Evolutionary conservation across 192 early-diverging fungal genomes (phyloP).

Genomic region (Dimargaris verticillata): DNA sequence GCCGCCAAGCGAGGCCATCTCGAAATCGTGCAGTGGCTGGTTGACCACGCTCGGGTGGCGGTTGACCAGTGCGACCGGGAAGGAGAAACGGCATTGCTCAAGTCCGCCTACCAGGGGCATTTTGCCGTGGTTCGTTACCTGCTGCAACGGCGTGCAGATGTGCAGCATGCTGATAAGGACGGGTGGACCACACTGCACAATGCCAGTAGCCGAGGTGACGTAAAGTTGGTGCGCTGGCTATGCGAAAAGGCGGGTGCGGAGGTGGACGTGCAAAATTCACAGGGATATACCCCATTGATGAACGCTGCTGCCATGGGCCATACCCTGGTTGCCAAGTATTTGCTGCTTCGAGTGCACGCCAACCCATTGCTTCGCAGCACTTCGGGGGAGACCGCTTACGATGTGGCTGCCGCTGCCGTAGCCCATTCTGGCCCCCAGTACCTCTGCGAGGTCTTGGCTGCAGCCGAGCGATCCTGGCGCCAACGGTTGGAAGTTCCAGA

Average conservation of each 20-base stretch:
- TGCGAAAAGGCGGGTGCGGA: slow-evolving; percentile 36
- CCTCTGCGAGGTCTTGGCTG: slow-evolving; percentile 47
- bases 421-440: slow-evolving; percentile 25
- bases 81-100: slow-evolving; percentile 55
- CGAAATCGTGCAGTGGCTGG: slow-evolving; percentile 32
- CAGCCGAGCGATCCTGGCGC: slow-evolving; percentile 35
- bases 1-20: slow-evolving; percentile 40
- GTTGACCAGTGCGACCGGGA: slow-evolving; percentile 46
- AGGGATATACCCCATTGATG: slow-evolving; percentile 58
- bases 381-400: slow-evolving; percentile 58
- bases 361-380: slow-evolving; percentile 46
- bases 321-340: slow-evolving; percentile 39
- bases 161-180: slow-evolving; percentile 48
- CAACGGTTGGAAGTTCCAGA: not conserved
- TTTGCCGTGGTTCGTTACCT: slow-evolving; percentile 38
- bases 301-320: slow-evolving; percentile 57
- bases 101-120: slow-evolving; percentile 54
- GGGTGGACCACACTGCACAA: slow-evolving; percentile 77
- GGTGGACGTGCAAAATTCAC: slow-evolving; percentile 40
- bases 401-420: slow-evolving; percentile 49
- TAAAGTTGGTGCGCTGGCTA: slow-evolving; percentile 35
- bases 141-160: slow-evolving; percentile 37
- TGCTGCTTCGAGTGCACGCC: slow-evolving; percentile 38
- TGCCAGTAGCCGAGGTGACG: slow-evolving; percentile 41
- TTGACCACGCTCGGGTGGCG: slow-evolving; percentile 37